A percentile compares a stretch with the other conserved stretches of the same genome.
Evolutionary conservation across 306 rosid species (phyloP).

Genomic region (Quercus engelmannii): DNA sequence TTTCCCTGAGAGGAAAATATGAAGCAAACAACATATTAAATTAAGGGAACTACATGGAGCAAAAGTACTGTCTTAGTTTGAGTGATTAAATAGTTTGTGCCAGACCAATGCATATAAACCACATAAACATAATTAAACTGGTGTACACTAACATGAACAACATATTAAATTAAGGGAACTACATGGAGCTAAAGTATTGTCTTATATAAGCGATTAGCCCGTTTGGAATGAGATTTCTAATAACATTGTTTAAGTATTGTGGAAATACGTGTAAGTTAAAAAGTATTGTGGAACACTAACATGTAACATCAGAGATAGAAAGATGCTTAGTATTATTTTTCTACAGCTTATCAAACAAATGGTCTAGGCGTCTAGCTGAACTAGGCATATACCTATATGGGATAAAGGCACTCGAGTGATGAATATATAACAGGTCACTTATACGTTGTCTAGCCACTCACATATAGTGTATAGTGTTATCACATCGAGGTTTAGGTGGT

Average conservation of each 20-base stretch:
- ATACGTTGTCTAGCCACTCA: too few relatives aligned
- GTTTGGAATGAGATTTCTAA: background rate
- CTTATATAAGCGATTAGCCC: background rate
- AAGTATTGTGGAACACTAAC: background rate
- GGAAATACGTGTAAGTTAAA: too few relatives aligned
- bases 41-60: background rate
- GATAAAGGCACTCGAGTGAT: background rate
- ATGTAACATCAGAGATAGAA: background rate
- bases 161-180: background rate
- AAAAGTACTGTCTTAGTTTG: background rate
- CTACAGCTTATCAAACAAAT: background rate
- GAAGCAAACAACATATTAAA: too few relatives aligned
- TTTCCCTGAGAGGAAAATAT: constrained; percentile 49
- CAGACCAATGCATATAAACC: too few relatives aligned
- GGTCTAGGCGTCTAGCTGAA: background rate
- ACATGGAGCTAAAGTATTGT: background rate
- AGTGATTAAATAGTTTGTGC: background rate
- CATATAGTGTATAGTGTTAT: too few relatives aligned
- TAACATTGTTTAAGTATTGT: too few relatives aligned
- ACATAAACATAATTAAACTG: too few relatives aligned
- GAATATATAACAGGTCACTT: background rate
- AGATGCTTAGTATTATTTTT: background rate
- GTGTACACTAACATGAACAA: too few relatives aligned
- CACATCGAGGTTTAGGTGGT: too few relatives aligned
- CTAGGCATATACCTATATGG: background rate